A percentile compares a stretch with the other conserved stretches of the same genome.
Evolutionary conservation across 768 basidiomycete genomes (phyloP).

Genomic region (Rhizopogon vesiculosus): DNA sequence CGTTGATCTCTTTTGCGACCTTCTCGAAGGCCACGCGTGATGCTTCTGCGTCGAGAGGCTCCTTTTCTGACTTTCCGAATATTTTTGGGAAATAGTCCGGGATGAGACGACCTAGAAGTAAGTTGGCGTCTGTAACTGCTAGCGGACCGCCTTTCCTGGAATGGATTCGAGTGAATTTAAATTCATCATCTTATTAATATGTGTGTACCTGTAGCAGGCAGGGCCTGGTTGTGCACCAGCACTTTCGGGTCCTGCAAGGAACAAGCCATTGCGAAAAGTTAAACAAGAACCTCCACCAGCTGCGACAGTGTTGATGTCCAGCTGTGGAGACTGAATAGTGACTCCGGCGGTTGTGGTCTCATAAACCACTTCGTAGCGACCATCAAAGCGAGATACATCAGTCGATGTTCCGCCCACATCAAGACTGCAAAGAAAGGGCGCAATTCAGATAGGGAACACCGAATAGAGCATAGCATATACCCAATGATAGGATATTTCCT

Average conservation of each 20-base stretch:
- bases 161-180: neutral
- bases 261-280: constrained; percentile 86
- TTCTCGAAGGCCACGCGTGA: constrained; percentile 63
- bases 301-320: constrained; percentile 95
- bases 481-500: constrained; percentile 77
- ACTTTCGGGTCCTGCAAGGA: constrained; percentile 87
- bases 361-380: constrained; percentile 87
- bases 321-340: constrained; percentile 86
- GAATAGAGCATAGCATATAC: constrained; percentile 34
- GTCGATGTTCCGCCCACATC: constrained; percentile 97
- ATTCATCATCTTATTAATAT: neutral
- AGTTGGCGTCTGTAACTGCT: constrained; percentile 91
- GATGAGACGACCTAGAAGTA: constrained; percentile 82
- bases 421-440: constrained; percentile 39
- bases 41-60: constrained; percentile 75
- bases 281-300: constrained; percentile 93
- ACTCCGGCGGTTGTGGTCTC: constrained; percentile 96
- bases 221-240: constrained; percentile 95
- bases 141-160: constrained; percentile 84
- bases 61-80: constrained; percentile 85
- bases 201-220: constrained; percentile 73
- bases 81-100: constrained; percentile 94
- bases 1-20: constrained; percentile 68
- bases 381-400: constrained; percentile 91
- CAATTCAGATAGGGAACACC: neutral